Conservation (phyloP, 305 asterid species). For the Andrographis paniculata region DNA sequence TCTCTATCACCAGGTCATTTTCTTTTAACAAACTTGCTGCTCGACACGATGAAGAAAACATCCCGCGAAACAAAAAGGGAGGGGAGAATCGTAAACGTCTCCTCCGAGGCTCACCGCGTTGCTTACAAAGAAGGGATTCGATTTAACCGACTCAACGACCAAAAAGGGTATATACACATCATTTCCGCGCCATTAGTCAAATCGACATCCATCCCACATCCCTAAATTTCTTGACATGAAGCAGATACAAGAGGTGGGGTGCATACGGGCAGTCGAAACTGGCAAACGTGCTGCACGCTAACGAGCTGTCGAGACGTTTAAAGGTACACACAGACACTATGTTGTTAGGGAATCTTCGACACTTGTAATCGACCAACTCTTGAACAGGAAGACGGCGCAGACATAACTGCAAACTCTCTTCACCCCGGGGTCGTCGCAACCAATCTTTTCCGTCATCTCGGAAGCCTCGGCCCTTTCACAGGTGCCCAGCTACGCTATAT, state of each 20-base stretch:
- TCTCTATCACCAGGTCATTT: conserved; percentile 63
- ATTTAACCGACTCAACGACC: conserved; percentile 51
- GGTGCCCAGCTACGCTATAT: background rate
- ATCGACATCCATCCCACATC: background rate
- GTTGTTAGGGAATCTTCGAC: too few relatives aligned
- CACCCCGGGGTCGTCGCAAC: conserved; percentile 76
- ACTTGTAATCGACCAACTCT: background rate
- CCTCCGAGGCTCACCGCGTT: conserved; percentile 55
- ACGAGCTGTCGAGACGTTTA: conserved; percentile 16
- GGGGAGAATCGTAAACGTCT: conserved; percentile 77
- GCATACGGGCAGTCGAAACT: conserved; percentile 85
- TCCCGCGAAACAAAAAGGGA: conserved; percentile 44
- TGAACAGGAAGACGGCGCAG: conserved; percentile 64
- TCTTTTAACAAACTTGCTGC: conserved; percentile 52
- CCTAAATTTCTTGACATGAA: background rate
- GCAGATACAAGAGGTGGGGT: conserved; percentile 37
- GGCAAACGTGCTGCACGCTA: conserved; percentile 53
- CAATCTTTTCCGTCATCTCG: conserved; percentile 51
- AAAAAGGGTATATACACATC: conserved; percentile 31
- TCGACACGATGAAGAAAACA: conserved; percentile 75
- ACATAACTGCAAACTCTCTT: conserved; percentile 71
- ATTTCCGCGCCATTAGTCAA: background rate
- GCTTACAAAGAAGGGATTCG: conserved; percentile 61
- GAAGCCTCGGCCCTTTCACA: conserved; percentile 21
- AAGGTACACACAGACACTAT: background rate